Evolutionary conservation across 805 yeast genomes (phyloP).

Genomic region (Kurtzmaniella fragi): DNA sequence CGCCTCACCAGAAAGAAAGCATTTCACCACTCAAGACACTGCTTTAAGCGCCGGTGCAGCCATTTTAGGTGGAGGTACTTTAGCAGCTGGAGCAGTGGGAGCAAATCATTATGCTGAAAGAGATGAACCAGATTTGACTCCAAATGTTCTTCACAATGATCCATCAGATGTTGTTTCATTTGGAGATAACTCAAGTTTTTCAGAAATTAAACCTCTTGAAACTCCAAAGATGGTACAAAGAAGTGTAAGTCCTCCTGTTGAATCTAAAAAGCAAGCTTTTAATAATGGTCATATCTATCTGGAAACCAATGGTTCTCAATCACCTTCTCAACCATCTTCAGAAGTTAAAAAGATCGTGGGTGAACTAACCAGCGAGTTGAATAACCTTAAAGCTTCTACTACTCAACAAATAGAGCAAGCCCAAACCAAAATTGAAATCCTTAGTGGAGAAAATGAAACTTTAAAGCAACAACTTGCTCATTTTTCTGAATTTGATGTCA

Average conservation of each 20-base stretch:
- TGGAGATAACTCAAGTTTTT: too few species aligned
- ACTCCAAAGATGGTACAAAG: too few species aligned
- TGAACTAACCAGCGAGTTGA: slow-evolving; percentile 30
- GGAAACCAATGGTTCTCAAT: background rate
- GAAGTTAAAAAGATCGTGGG: slow-evolving; percentile 26
- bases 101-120: slow-evolving; percentile 14
- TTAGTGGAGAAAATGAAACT: slow-evolving; percentile 35
- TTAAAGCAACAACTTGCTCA: slow-evolving; percentile 9
- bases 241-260: too few species aligned
- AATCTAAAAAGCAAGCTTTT: too few species aligned
- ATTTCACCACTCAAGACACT: background rate
- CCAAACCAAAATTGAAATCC: slow-evolving; percentile 43
- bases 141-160: slow-evolving; percentile 5
- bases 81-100: slow-evolving; percentile 5
- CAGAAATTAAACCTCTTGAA: too few species aligned
- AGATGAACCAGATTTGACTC: slow-evolving; percentile 23
- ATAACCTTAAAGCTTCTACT: slow-evolving; percentile 24
- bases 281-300: too few species aligned
- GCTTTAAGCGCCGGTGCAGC: slow-evolving; percentile 4
- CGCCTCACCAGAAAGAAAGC: slow-evolving; percentile 20
- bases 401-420: slow-evolving; percentile 54
- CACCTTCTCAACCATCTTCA: slow-evolving; percentile 9
- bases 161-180: too few species aligned
- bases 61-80: slow-evolving; percentile 4
- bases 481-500: slow-evolving; percentile 4